Conservation (phyloP, 2,329 filamentous ascomycete species). For the Alternaria burnsii region DNA sequence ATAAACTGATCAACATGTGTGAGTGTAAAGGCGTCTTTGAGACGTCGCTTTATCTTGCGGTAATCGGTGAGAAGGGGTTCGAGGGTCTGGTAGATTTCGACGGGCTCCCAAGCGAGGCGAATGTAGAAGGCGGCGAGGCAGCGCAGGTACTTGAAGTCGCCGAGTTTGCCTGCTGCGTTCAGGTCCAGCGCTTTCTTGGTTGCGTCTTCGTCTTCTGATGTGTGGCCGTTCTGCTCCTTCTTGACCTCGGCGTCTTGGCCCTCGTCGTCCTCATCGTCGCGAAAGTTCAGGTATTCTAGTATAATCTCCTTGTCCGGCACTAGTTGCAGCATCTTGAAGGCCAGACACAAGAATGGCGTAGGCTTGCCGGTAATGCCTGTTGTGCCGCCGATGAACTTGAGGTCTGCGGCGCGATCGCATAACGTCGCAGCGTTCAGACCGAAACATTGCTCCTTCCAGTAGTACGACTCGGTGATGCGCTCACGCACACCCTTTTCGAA, state of each 20-base stretch:
- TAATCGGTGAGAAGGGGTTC: conserved; percentile 85
- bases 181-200: conserved; percentile 31
- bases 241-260: conserved; percentile 49
- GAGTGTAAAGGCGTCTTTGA: conserved; percentile 75
- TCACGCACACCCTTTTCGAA: conserved; percentile 96
- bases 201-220: conserved; percentile 9
- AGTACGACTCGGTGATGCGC: conserved; percentile 93
- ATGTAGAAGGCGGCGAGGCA: conserved; percentile 93
- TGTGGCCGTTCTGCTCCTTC: conserved; percentile 17
- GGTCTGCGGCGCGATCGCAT: conserved; percentile 86
- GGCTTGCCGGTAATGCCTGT: conserved; percentile 86
- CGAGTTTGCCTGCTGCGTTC: conserved; percentile 40
- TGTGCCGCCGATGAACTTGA: conserved; percentile 86
- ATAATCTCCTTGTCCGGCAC: conserved; percentile 81
- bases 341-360: conserved; percentile 90
- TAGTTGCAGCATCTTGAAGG: conserved; percentile 92
- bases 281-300: conserved; percentile 76
- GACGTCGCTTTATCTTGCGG: conserved; percentile 81
- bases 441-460: conserved; percentile 99
- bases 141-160: conserved; percentile 77
- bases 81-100: conserved; percentile 79
- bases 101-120: conserved; percentile 82
- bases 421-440: conserved; percentile 83
- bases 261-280: conserved; percentile 34
- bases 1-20: conserved; percentile 92